Evolutionary conservation across 2,329 filamentous ascomycete genomes (phyloP).

Genomic region (Diplodia mutila): DNA sequence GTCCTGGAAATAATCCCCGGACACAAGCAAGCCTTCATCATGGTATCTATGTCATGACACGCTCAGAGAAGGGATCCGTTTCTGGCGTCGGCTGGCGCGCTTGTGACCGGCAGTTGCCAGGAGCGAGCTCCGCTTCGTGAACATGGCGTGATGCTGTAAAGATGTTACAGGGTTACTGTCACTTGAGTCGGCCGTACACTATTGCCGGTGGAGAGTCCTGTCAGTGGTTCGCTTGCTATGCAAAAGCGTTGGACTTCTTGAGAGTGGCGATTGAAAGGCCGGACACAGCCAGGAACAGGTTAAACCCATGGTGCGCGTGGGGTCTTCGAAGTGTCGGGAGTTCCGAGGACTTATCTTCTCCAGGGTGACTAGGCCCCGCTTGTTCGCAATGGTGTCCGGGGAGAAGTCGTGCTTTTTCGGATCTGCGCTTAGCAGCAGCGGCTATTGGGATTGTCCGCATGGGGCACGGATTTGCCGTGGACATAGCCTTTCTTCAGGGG

Average conservation of each 20-base stretch:
- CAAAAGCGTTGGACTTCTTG: neutral
- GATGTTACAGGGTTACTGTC: neutral
- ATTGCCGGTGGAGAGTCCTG: neutral
- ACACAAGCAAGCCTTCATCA: neutral
- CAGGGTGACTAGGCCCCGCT: neutral
- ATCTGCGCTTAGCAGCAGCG: neutral
- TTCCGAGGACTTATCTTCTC: neutral
- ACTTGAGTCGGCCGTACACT: neutral
- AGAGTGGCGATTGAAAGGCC: neutral
- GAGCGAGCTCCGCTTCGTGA: neutral
- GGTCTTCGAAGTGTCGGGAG: neutral
- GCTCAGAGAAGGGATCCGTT: neutral
- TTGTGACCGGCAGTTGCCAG: neutral
- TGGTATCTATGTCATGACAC: neutral
- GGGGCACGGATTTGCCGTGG: neutral
- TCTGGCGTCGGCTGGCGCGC: neutral
- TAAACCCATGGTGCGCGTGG: neutral
- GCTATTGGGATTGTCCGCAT: neutral
- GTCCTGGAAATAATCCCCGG: neutral
- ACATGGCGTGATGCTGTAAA: neutral
- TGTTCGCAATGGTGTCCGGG: neutral
- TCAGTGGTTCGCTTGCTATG: neutral
- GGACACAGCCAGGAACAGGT: neutral
- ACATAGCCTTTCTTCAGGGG: neutral
- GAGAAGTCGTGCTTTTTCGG: neutral